phyloP scores from a whole-genome alignment of 2,329 filamentous ascomycete species.

The Trichoderma polysporum region DNA sequence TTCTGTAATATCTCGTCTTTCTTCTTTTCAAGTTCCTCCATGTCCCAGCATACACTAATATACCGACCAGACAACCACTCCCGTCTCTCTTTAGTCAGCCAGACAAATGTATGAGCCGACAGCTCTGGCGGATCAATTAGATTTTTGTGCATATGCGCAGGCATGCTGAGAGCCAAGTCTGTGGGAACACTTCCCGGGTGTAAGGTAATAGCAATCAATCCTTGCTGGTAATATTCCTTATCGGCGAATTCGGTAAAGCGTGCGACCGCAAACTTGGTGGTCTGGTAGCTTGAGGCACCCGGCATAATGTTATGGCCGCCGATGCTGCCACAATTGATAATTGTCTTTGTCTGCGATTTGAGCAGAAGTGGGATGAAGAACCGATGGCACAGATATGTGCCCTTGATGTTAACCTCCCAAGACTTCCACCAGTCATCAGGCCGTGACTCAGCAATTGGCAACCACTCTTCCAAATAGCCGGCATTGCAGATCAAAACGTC shows the following conservation, averaged over 20 bases:
- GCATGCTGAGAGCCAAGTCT: constrained; percentile 29
- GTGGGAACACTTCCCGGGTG: constrained; percentile 43
- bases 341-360: neutral
- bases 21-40: constrained; percentile 33
- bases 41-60: constrained; percentile 32
- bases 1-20: constrained; percentile 32
- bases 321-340: constrained; percentile 6
- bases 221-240: constrained; percentile 45
- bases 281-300: constrained; percentile 40
- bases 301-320: neutral
- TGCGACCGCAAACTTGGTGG: constrained; percentile 49
- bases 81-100: constrained; percentile 30
- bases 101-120: constrained; percentile 29
- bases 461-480: constrained; percentile 40
- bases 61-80: constrained; percentile 39
- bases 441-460: constrained; percentile 38
- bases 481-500: constrained; percentile 48
- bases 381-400: constrained; percentile 44
- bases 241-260: constrained; percentile 50
- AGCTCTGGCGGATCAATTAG: neutral
- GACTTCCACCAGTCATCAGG: constrained; percentile 46
- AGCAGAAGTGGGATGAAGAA: constrained; percentile 46
- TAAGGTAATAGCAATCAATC: constrained; percentile 41
- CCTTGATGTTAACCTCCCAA: constrained; percentile 42
- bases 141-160: neutral